Evolutionary conservation across 1,284 basidiomycete genomes (phyloP), one percentile per base, ranked within the genome.

Genomic region (Cryptococcus sp.): DNA sequence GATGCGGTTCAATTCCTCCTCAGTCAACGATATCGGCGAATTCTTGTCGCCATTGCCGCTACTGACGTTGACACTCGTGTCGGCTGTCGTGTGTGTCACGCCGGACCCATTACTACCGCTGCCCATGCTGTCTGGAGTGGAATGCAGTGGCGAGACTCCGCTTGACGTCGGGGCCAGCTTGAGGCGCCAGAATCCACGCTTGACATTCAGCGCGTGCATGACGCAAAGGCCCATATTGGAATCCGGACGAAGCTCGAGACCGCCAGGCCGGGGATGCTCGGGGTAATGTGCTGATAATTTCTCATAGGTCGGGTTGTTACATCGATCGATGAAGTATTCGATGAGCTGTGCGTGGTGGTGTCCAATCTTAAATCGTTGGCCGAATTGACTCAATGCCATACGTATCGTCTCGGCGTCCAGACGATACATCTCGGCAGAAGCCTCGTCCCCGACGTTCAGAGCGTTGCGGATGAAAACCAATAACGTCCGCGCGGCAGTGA

Each of bases 331-430:
- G 58, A 77, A 77, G 60, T 77, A 77, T 49, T 76, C 73, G 54
- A 77, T 69, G 10, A 77, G 64, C 58, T 77, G 75, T 10, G 75
- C 65, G 48, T 77, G 75, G 52, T 77, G 75, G 57, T 73, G 67
- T 5, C 75, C 75, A 40, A 77, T 72, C 65, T 75, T 75, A 61
- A 73, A 74, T 11, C 63, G 56, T n/a, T 54, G 43, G 50, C 73
- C 71, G 57, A 68, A 73, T 48, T 70, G 68, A 13, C 57, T 60
- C 8, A 74, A 52, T 11, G 71, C 71, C 58, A 71, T 62, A 35
- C 72, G 49, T 30, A 70, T 53, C 50, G 70, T 63, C 51, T 77
- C 75, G 38, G 73, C 69, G 48, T 77, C 72, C 46, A 61, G 61
- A 17, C 68, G 52, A 42, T 70, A 66, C 11, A 58, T 42, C 19